Conservation (phyloP, 768 basidiomycete genomes). For the Boletellus ananas region DNA sequence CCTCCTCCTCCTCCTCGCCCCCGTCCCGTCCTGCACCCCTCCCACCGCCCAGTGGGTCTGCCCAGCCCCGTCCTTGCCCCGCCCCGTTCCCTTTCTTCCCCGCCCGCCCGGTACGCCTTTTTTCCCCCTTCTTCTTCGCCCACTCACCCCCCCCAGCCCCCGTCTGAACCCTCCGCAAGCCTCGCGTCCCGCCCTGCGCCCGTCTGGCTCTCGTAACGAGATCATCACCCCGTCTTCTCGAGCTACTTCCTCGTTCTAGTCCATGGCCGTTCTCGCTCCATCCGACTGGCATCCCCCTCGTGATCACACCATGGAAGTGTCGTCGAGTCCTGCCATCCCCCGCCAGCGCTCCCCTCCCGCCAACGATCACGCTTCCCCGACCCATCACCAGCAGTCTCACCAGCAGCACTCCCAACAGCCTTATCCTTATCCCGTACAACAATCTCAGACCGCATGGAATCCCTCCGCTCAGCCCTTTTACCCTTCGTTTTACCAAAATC, state of each 20-base stretch:
- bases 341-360: constrained; percentile 61
- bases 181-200: too few relatives aligned
- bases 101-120: too few relatives aligned
- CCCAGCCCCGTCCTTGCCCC: background rate
- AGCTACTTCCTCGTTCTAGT: constrained; percentile 12
- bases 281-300: constrained; percentile 70
- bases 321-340: constrained; percentile 39
- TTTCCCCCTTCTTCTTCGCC: background rate
- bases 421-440: constrained; percentile 70
- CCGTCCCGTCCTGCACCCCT: too few relatives aligned
- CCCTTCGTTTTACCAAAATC: constrained; percentile 73
- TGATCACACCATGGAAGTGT: constrained; percentile 61
- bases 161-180: too few relatives aligned
- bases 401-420: constrained; percentile 32
- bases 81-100: background rate
- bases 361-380: constrained; percentile 43
- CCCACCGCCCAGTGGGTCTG: too few relatives aligned
- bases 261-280: constrained; percentile 78
- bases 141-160: background rate
- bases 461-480: constrained; percentile 70
- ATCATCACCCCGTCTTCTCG: background rate
- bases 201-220: constrained; percentile 8
- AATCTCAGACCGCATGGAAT: constrained; percentile 67
- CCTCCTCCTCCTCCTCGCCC: background rate
- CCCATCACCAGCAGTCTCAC: constrained; percentile 23